Conservation (phyloP, 331 rosid genomes). For the Acacia concinna region DNA sequence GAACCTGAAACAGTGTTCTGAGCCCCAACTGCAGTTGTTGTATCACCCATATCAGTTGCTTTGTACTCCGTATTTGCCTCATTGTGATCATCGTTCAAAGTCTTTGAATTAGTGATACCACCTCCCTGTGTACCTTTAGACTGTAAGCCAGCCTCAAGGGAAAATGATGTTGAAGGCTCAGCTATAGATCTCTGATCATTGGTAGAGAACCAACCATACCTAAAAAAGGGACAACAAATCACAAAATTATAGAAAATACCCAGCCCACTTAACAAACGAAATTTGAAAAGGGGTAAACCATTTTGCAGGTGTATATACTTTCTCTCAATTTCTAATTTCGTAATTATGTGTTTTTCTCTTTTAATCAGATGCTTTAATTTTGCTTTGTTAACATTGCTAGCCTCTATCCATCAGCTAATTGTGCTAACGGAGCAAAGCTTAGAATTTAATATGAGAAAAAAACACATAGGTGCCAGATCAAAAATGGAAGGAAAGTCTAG, state of each 20-base stretch:
- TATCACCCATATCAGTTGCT: constrained; percentile 37
- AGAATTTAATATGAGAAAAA: no score
- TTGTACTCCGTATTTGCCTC: constrained; percentile 34
- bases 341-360: no score
- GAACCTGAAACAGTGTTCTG: constrained; percentile 35
- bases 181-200: constrained; percentile 29
- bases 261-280: background rate
- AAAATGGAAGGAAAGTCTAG: no score
- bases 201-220: constrained; percentile 83
- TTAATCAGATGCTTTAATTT: no score
- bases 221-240: constrained; percentile 40
- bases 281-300: no score
- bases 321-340: no score
- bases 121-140: constrained; percentile 36
- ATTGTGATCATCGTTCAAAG: constrained; percentile 29
- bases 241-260: constrained; percentile 25
- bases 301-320: no score
- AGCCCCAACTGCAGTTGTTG: constrained; percentile 32
- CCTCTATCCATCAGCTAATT: no score
- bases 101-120: constrained; percentile 23
- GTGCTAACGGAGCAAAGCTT: no score
- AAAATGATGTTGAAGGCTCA: constrained; percentile 36
- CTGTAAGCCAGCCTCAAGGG: constrained; percentile 28
- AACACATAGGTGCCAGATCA: no score
- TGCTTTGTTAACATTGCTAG: no score